Evolutionary conservation across 2,329 filamentous ascomycete species (phyloP), one percentile per base, ranked within the genome.

Genomic region (Calonectria pseudoturangicola): DNA sequence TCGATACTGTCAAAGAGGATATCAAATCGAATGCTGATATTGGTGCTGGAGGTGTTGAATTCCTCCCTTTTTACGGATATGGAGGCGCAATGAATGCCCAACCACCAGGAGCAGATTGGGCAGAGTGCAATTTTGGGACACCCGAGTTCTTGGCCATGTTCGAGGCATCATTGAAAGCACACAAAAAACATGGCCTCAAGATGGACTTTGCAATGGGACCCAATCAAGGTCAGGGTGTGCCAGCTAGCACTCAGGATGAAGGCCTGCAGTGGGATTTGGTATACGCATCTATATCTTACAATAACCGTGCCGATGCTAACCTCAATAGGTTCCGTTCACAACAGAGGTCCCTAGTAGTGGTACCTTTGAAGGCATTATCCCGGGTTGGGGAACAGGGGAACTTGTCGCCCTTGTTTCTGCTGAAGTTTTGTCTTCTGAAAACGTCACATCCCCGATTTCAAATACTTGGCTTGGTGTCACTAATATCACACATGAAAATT

Each of bases 151-250:
- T 33, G 6, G n/a, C 48, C 3, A 27, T 70, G 16, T 66, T 73
- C 4, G 10, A 54, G 13, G 39, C 25, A 2, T 45, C 51, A 3
- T 30, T 73, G 1, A 36, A 66, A 54, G 51, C 50, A 18, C 66
- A 70, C 25, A 27, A 45, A 9, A 50, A 62, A 13, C 8, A 66
- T 13, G 66, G 51, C 18, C 33, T 73, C 1, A 25, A 50, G 4
- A 66, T 70, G 65, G 70, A 72, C 12, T 72, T 72, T n/a, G 47
- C 70, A 16, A 18, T 72, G 4, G 70, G 70, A 8, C 70, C 70
- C 6, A 72, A 72, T 12, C 70, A 72, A 48, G 70, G 70, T 3
- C 70, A 72, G 27, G 70, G 70, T 30, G 70, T 72, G 27, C 70
- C 70, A 15, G 65, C 70, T 13, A 21, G 36, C 16, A 27, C 58